Conservation (phyloP, 192 early-diverging fungal genomes). For the Coemansia sp. region DNA sequence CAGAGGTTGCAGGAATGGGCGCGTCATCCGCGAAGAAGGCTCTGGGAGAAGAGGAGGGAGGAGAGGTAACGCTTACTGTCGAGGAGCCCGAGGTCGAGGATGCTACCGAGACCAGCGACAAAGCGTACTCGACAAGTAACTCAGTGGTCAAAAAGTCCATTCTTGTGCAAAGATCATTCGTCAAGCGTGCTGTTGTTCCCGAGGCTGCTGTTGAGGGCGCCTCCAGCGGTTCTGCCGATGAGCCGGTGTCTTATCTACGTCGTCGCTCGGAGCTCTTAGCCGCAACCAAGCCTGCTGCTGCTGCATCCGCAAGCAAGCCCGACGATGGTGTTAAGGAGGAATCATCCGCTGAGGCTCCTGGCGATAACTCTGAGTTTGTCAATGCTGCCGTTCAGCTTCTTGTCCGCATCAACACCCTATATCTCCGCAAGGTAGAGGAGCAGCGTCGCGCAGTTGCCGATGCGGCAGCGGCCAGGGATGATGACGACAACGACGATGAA, state of each 20-base stretch:
- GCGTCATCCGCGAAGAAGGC: neutral
- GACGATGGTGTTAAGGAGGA: neutral
- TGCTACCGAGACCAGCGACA: constrained; percentile 14
- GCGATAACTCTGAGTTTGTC: constrained; percentile 16
- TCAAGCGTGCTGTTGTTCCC: constrained; percentile 15
- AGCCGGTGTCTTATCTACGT: constrained; percentile 51
- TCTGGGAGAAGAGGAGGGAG: too few species aligned
- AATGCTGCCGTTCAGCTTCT: constrained; percentile 37
- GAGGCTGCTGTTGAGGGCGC: neutral
- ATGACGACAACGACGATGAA: neutral
- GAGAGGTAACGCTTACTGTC: neutral
- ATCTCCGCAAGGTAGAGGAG: constrained; percentile 34
- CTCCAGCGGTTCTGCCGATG: constrained; percentile 10
- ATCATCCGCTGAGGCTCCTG: neutral
- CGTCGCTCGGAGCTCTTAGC: constrained; percentile 32
- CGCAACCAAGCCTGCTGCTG: constrained; percentile 1
- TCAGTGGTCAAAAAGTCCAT: constrained; percentile 28
- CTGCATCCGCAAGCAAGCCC: neutral
- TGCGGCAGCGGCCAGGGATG: neutral
- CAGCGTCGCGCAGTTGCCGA: constrained; percentile 7
- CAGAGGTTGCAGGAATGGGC: constrained; percentile 27
- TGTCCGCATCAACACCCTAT: constrained; percentile 46
- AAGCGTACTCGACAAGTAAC: constrained; percentile 18
- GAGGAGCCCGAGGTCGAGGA: constrained; percentile 50
- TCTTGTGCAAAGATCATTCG: constrained; percentile 38